Base-by-base conservation (phyloP, 2,329 filamentous ascomycete genomes). In the Ilyonectria sp. region DNA sequence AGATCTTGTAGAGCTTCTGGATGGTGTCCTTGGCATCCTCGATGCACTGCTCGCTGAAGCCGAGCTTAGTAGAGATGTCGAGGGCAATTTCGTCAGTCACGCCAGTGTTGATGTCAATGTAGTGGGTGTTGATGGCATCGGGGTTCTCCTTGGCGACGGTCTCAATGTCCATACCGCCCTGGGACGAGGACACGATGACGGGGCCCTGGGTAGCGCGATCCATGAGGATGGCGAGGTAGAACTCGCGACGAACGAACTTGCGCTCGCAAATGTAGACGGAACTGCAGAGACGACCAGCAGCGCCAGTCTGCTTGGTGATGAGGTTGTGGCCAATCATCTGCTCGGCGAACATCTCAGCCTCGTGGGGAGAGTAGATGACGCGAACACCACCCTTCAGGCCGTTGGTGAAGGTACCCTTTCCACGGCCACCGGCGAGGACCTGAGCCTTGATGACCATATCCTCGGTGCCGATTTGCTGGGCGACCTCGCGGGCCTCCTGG, bases 261-360 rank as follows among this genome's bases (percentile, higher is more conserved):
- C 96, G 95, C 90, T 99, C 96, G 86, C 95, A 97, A 82, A 99
- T 98, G 88, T 97, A 98, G 81, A 99, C 96, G 72, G 95, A 90
- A 85, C 93, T 98, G 90, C 96, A 99, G 82, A 97, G 90, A 82
- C 96, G 94, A 80, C 96, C 96, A 77, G 85, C 90, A 76, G 95
- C 94, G 82, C 96, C 96, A 67, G 96, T 99, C 89, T 99, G 96
- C 91, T 99, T 99, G 84, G 96, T 99, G 85, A 99, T 90, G 84
- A 99, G 94, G 86, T 98, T 98, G 87, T 99, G 95, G 81, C 96
- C 96, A 84, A 99, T 98, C 96, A 99, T 99, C 88, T 99, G 95
- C 77, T 95, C 90, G 76, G 96, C 95, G 82, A 99, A 97, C 91
- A 98, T 97, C 88, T 94, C 93, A 80, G 96, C 96, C 88, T 92